Evolutionary conservation across 257 asterid genomes (phyloP).

Genomic region (Capsicum chinense): DNA sequence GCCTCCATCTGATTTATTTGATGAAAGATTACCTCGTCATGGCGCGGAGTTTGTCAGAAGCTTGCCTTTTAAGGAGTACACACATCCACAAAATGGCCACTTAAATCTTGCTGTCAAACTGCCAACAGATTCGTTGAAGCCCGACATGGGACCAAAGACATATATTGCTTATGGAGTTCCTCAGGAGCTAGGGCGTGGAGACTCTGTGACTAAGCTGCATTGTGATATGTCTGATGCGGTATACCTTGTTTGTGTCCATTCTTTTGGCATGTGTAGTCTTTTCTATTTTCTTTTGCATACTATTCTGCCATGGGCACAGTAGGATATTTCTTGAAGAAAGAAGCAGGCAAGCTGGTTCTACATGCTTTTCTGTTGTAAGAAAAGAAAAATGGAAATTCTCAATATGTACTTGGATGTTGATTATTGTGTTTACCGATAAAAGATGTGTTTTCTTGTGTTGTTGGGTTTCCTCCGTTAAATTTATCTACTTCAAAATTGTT

Average conservation of each 20-base stretch:
- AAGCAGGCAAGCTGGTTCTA: slow-evolving; percentile 16
- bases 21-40: slow-evolving; percentile 85
- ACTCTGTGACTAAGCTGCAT: slow-evolving; percentile 91
- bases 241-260: slow-evolving; percentile 34
- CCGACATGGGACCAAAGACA: slow-evolving; percentile 96
- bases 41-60: slow-evolving; percentile 71
- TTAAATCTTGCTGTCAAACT: slow-evolving; percentile 75
- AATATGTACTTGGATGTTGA: not conserved
- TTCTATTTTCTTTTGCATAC: slow-evolving; percentile 19
- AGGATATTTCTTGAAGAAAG: not conserved
- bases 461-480: not conserved
- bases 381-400: not conserved
- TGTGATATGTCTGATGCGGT: slow-evolving; percentile 97
- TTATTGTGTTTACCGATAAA: not conserved
- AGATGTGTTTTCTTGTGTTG: slow-evolving; percentile 4
- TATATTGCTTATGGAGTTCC: slow-evolving; percentile 87
- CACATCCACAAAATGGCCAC: slow-evolving; percentile 68
- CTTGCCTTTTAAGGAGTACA: slow-evolving; percentile 88
- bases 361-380: not conserved
- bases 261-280: slow-evolving; percentile 26
- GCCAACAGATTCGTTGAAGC: slow-evolving; percentile 56
- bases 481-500: slow-evolving; percentile 28
- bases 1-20: slow-evolving; percentile 85
- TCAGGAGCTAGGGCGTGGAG: slow-evolving; percentile 86
- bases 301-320: not conserved